A percentile compares a stretch with the other conserved stretches of the same genome.
Conservation (phyloP, 2,329 filamentous ascomycete species). For the Alternaria solani region DNA sequence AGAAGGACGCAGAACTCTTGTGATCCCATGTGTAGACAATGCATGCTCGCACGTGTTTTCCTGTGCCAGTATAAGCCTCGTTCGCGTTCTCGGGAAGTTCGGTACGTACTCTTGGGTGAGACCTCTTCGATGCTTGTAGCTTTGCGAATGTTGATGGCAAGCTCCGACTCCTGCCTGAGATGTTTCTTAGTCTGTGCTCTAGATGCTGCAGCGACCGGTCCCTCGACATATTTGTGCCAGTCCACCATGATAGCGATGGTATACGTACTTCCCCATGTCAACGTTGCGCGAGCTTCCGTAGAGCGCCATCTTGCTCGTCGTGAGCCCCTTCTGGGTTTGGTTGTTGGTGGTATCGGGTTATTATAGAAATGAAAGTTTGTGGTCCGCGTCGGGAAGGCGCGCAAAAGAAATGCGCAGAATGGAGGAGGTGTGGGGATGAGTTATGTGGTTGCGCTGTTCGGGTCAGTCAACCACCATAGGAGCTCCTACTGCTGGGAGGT, state of each 20-base stretch:
- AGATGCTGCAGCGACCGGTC: background rate
- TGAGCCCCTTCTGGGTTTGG: constrained; percentile 26
- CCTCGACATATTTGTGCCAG: background rate
- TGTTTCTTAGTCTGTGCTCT: constrained; percentile 2
- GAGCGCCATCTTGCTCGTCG: constrained; percentile 42
- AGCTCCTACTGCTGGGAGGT: constrained; percentile 26
- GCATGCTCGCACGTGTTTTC: constrained; percentile 95
- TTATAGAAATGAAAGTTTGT: background rate
- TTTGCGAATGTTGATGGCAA: constrained; percentile 72
- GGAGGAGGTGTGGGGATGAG: constrained; percentile 10
- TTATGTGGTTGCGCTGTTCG: constrained; percentile 13
- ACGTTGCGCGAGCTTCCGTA: constrained; percentile 62
- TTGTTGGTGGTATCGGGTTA: constrained; percentile 17
- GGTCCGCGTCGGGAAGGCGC: constrained; percentile 14
- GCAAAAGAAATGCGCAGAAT: constrained; percentile 16
- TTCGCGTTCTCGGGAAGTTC: constrained; percentile 7
- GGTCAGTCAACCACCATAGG: constrained; percentile 16
- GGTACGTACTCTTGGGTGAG: constrained; percentile 68
- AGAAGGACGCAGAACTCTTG: constrained; percentile 93
- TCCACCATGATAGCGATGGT: background rate
- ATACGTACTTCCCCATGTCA: constrained; percentile 67
- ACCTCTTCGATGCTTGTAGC: constrained; percentile 72
- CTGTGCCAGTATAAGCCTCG: constrained; percentile 53
- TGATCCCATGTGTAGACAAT: constrained; percentile 99
- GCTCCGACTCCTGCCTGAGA: constrained; percentile 66